Percentiles rank a stretch among this genome's conserved stretches.
Evolutionary conservation across 2,329 filamentous ascomycete genomes (phyloP).

Genomic region (Alternaria arborescens): DNA sequence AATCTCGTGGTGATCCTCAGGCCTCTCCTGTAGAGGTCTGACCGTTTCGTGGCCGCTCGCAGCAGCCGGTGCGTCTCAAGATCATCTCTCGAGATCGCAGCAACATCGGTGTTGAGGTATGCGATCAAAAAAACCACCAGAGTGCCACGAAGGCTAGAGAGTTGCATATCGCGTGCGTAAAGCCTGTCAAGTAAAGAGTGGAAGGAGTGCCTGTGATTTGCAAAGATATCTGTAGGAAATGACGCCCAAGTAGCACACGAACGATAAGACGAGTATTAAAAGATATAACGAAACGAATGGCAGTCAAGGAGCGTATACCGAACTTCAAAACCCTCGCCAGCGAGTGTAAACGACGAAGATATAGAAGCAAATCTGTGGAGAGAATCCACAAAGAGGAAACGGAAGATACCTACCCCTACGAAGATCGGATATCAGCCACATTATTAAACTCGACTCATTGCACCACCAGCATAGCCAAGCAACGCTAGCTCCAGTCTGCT

Average conservation of each 20-base stretch:
- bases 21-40: constrained; percentile 36
- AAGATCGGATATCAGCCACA: constrained; percentile 2
- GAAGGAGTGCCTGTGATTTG: neutral
- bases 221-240: neutral
- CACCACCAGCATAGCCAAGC: constrained; percentile 5
- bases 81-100: constrained; percentile 8
- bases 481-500: neutral
- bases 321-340: constrained; percentile 6
- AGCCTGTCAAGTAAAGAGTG: neutral
- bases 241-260: neutral
- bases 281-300: neutral
- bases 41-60: constrained; percentile 43
- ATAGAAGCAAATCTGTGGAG: neutral
- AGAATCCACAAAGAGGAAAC: constrained; percentile 5
- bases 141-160: constrained; percentile 20
- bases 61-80: constrained; percentile 33
- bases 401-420: constrained; percentile 5
- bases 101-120: constrained; percentile 23
- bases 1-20: constrained; percentile 38
- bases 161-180: constrained; percentile 18
- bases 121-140: constrained; percentile 25
- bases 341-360: constrained; percentile 6
- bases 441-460: neutral
- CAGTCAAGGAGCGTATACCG: neutral
- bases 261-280: neutral